Evolutionary conservation across 2,329 filamentous ascomycete genomes (phyloP).

Genomic region (Meredithiella fracta): DNA sequence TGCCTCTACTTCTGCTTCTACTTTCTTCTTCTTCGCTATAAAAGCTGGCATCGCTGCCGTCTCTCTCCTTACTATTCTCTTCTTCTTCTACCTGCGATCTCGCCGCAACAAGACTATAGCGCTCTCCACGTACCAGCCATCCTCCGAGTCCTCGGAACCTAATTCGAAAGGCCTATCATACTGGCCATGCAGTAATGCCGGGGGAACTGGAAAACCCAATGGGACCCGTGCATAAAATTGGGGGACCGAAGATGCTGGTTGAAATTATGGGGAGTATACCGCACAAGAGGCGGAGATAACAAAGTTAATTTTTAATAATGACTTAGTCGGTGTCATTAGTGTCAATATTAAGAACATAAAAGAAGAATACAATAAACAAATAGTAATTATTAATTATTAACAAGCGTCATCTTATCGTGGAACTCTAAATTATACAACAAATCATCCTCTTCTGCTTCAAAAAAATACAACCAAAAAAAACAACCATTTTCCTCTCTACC

Average conservation of each 20-base stretch:
- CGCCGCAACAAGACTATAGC: neutral
- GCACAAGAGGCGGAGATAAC: neutral
- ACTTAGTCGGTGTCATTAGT: too few relatives aligned
- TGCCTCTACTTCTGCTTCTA: conserved; percentile 26
- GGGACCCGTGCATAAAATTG: neutral
- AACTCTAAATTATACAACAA: too few relatives aligned
- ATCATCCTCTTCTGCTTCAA: too few relatives aligned
- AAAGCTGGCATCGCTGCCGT: conserved; percentile 22
- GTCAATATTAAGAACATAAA: neutral
- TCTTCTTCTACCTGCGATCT: conserved; percentile 22
- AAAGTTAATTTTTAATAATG: too few relatives aligned
- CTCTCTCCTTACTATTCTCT: conserved; percentile 23
- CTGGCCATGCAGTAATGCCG: too few relatives aligned
- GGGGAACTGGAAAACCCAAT: neutral
- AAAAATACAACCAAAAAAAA: neutral
- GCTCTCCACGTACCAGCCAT: too few relatives aligned
- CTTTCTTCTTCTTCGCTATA: conserved; percentile 31
- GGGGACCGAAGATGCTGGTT: neutral
- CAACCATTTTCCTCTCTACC: neutral
- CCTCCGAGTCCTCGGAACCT: too few relatives aligned
- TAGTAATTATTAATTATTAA: neutral
- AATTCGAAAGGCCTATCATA: too few relatives aligned
- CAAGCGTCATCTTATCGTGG: neutral
- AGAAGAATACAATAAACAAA: neutral
- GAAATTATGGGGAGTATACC: neutral